A percentile compares a stretch with the other conserved stretches of the same genome.
Conservation (phyloP, 352 stramenopile genomes). For the Thraustochytrium striatum region DNA sequence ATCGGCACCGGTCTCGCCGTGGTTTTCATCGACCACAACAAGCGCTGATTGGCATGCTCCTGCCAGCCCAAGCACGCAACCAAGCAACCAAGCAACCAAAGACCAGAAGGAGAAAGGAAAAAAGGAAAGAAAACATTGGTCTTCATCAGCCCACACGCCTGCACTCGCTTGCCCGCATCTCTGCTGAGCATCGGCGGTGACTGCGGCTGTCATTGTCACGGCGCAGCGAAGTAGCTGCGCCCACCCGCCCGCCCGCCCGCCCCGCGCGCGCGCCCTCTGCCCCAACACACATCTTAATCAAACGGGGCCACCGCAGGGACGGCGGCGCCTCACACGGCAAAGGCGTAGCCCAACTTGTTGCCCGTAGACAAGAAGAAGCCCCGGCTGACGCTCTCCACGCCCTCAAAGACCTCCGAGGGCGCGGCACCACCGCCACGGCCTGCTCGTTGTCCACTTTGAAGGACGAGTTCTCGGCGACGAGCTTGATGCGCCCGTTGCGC, state of each 20-base stretch:
- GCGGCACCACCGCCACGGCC: conserved; percentile 15
- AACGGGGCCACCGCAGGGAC: conserved; percentile 10
- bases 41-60: too few relatives aligned
- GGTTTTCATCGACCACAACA: conserved; percentile 26
- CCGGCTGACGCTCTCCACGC: not conserved
- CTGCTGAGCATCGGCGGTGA: too few relatives aligned
- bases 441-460: not conserved
- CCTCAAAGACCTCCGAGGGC: conserved; percentile 8
- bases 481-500: not conserved
- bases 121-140: not conserved
- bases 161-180: not conserved
- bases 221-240: too few relatives aligned
- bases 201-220: too few relatives aligned
- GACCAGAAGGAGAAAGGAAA: not conserved
- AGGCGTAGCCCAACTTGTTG: conserved; percentile 6
- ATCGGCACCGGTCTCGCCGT: not conserved
- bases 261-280: too few relatives aligned
- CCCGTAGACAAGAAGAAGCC: conserved; percentile 28
- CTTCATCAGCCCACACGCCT: not conserved
- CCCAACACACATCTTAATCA: too few relatives aligned
- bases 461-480: not conserved
- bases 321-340: not conserved
- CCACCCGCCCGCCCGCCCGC: too few relatives aligned
- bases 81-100: not conserved
- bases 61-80: not conserved